Percentiles rank a stretch among this genome's conserved stretches.
Evolutionary conservation across 345 rosid species (phyloP).

Genomic region (Arabidopsis arenosa): DNA sequence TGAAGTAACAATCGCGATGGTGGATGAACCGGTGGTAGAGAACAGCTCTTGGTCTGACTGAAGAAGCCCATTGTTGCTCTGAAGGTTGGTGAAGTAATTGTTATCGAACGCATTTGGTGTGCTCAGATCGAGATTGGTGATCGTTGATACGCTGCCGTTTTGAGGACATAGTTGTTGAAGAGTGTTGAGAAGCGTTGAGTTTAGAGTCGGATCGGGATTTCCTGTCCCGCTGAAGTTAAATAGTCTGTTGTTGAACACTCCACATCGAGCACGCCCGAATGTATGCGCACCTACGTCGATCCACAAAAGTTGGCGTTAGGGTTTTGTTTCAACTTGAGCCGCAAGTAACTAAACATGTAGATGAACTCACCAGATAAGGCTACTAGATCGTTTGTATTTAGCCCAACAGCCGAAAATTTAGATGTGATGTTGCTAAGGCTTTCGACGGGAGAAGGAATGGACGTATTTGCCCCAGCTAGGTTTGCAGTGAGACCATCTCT

Average conservation of each 20-base stretch:
- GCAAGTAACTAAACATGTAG: slow-evolving; percentile 20
- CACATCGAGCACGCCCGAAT: slow-evolving; percentile 63
- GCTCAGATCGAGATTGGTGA: slow-evolving; percentile 51
- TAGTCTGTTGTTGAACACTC: slow-evolving; percentile 46
- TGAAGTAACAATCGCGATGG: slow-evolving; percentile 47
- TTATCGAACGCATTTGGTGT: slow-evolving; percentile 60
- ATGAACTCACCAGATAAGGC: slow-evolving; percentile 40
- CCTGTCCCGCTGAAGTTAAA: slow-evolving; percentile 53
- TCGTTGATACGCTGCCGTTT: slow-evolving; percentile 46
- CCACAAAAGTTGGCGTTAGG: slow-evolving; percentile 3
- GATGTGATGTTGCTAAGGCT: slow-evolving; percentile 35
- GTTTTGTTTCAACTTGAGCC: neutral
- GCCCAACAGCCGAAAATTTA: slow-evolving; percentile 39
- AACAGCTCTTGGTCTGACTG: slow-evolving; percentile 67
- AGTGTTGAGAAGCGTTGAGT: slow-evolving; percentile 48
- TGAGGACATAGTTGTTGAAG: slow-evolving; percentile 58
- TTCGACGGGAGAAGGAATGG: slow-evolving; percentile 43
- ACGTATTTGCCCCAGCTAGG: slow-evolving; percentile 25
- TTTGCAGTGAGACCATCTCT: slow-evolving; percentile 48
- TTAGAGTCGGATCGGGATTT: slow-evolving; percentile 56
- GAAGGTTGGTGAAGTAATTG: slow-evolving; percentile 59
- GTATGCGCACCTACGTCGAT: slow-evolving; percentile 65
- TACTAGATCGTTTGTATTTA: slow-evolving; percentile 43
- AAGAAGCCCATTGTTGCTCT: slow-evolving; percentile 52
- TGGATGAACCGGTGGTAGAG: slow-evolving; percentile 55